Conservation (phyloP, 2,329 filamentous ascomycete genomes). For the Fusarium sp. region DNA sequence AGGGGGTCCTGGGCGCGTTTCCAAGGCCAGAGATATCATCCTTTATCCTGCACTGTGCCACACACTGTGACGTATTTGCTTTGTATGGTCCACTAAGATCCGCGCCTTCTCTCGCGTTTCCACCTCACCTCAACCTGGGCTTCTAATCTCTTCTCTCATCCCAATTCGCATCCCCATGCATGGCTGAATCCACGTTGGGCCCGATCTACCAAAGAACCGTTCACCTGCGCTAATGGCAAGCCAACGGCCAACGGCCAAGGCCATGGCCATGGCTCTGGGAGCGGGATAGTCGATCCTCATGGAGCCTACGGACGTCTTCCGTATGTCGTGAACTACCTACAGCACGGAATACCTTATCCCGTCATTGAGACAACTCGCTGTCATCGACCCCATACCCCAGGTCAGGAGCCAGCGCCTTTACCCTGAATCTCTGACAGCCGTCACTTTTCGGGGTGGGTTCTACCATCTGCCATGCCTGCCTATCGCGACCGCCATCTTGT, state of each 20-base stretch:
- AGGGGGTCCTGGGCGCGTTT: not conserved
- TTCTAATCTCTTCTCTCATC: slow-evolving; percentile 29
- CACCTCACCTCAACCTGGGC: slow-evolving; percentile 22
- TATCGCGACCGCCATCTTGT: not conserved
- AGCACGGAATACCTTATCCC: not conserved
- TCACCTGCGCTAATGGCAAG: slow-evolving; percentile 1
- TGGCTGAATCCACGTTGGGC: not conserved
- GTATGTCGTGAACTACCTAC: not conserved
- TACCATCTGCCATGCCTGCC: not conserved
- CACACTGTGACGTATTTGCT: slow-evolving; percentile 1
- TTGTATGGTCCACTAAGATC: slow-evolving; percentile 12
- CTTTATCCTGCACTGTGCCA: not conserved
- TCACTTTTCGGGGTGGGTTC: not conserved
- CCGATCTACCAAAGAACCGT: slow-evolving; percentile 8
- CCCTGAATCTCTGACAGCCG: not conserved
- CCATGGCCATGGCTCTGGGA: slow-evolving; percentile 4
- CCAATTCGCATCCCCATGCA: not conserved
- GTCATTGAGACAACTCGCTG: not conserved
- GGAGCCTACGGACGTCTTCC: not conserved
- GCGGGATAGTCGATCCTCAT: not conserved
- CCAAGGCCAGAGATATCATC: not conserved
- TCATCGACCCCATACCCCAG: not conserved
- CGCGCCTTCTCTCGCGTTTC: slow-evolving; percentile 22
- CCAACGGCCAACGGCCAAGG: slow-evolving; percentile 11
- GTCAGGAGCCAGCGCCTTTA: not conserved